A percentile compares a stretch with the other conserved stretches of the same genome.
These are phyloP conservation scores for Laburnicola sp. DNA, from an alignment of 2,329 filamentous ascomycete species.

Conservation along the genomic window DNA sequence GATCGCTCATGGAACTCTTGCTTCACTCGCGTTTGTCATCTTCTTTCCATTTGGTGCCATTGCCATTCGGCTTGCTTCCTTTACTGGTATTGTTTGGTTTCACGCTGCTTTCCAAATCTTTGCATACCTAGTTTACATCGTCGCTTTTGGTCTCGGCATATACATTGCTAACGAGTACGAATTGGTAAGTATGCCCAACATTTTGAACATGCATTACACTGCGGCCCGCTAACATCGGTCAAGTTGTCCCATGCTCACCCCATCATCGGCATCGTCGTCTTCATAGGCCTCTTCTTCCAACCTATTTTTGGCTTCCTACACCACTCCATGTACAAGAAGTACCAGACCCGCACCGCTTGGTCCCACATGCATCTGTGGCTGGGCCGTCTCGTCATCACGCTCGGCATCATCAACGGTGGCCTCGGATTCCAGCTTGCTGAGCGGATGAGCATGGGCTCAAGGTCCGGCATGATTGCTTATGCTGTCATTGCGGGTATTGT, in stretches of 20 bases:
- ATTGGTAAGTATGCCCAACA: slow-evolving; percentile 23
- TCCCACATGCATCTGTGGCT: slow-evolving; percentile 60
- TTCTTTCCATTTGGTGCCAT: slow-evolving; percentile 52
- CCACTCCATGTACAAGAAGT: slow-evolving; percentile 55
- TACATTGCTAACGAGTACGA: slow-evolving; percentile 50
- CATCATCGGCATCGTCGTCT: slow-evolving; percentile 58
- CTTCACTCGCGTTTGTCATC: slow-evolving; percentile 50
- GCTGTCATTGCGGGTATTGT: slow-evolving; percentile 55
- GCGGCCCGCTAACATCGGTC: slow-evolving; percentile 8
- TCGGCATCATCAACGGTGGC: slow-evolving; percentile 62
- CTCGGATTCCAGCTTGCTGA: slow-evolving; percentile 56
- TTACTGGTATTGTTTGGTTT: slow-evolving; percentile 50
- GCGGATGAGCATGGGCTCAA: slow-evolving; percentile 39
- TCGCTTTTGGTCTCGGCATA: slow-evolving; percentile 56
- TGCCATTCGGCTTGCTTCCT: slow-evolving; percentile 48
- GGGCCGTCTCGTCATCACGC: slow-evolving; percentile 54
- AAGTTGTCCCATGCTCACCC: slow-evolving; percentile 51
- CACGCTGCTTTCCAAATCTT: slow-evolving; percentile 54
- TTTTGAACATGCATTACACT: background rate
- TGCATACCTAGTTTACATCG: slow-evolving; percentile 53
- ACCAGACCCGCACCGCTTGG: slow-evolving; percentile 50
- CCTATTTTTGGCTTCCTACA: slow-evolving; percentile 57
- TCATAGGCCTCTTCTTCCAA: slow-evolving; percentile 58
- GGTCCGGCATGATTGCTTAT: slow-evolving; percentile 51
- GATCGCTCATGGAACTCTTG: slow-evolving; percentile 50